Percentiles rank a stretch among this genome's conserved stretches.
Evolutionary conservation across 768 basidiomycete genomes (phyloP).

Genomic region (Myochromella boudieri): DNA sequence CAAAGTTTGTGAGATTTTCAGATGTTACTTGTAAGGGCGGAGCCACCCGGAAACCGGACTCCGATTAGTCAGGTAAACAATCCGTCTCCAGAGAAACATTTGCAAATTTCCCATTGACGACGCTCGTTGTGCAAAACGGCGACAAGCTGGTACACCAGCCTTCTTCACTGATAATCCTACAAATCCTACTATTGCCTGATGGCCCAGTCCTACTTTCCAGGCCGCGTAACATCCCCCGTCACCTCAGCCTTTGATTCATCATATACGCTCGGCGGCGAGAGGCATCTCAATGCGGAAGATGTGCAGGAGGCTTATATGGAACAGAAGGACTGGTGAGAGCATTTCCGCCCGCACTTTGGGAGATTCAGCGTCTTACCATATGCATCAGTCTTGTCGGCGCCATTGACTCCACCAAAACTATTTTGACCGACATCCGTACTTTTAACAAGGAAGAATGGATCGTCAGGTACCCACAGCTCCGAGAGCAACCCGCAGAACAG

Average conservation of each 20-base stretch:
- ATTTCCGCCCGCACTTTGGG: not conserved
- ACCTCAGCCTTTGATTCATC: conserved; percentile 30
- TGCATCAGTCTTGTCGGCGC: conserved; percentile 65
- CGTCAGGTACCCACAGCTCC: conserved; percentile 82
- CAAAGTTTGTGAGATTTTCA: not conserved
- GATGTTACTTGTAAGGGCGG: conserved; percentile 1
- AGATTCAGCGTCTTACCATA: conserved; percentile 9
- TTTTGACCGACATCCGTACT: conserved; percentile 67
- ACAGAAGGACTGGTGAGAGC: conserved; percentile 69
- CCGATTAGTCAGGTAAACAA: conserved; percentile 16
- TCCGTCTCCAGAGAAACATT: conserved; percentile 3
- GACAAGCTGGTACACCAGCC: conserved; percentile 10
- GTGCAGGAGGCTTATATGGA: conserved; percentile 76
- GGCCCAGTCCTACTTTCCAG: conserved; percentile 42
- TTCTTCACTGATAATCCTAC: not conserved
- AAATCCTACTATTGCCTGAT: conserved; percentile 23
- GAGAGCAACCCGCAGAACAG: conserved; percentile 36
- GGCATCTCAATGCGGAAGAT: conserved; percentile 61
- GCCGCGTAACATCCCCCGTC: conserved; percentile 34
- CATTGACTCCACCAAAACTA: conserved; percentile 67
- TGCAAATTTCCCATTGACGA: conserved; percentile 4
- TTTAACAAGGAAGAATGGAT: conserved; percentile 91
- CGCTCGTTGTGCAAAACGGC: conserved; percentile 12
- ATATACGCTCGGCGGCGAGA: conserved; percentile 34
- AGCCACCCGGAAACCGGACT: conserved; percentile 12